Base-by-base conservation (phyloP, 2,329 filamentous ascomycete species). In the Cytospora chrysosperma region DNA sequence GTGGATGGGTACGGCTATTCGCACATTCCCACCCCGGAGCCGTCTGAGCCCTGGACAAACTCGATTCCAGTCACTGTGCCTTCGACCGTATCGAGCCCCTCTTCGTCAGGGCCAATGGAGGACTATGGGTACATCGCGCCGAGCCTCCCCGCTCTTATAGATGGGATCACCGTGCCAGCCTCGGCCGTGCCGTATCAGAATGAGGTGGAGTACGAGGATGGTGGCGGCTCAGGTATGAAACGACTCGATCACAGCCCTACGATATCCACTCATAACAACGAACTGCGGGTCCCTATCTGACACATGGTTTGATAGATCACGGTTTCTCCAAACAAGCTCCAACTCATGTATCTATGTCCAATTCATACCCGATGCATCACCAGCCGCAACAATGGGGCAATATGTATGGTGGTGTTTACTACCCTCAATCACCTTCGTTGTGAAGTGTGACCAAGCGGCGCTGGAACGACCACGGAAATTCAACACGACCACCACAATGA, bases 81-180 rank as follows among this genome's bases (percentile, higher is more conserved):
- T 82, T 65, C 81, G 56, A 81, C 77, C 56, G 81, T 81, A 13
- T 82, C 82, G 24, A 84, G 81, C 70, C 82, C 82, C 21, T 78
- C 80, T 3, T 83, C 82, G 2, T 82, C 81, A 2, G 77, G 75
- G 52, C 75, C 75, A 58, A 75, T 76, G 56, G 80, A 83, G 56
- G 81, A 84, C 56, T 82, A 81, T 64, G 71, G 74, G 66, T 84
- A 82, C 70, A 80, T 82, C 64, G 79, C 81, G 10, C 81, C 80
- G 27, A 82, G 80, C 67, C 77, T 81, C 24, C 80, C 81, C 19
- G 70, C 77, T 24, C 30, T 66, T 30, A 77, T 83, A 71, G 72
- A 82, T 53, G 75, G 66, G 30, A 56, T 67, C 21, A 56, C 67
- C 24, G 76, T 57, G 65, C 66, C 51, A 67, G 73, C 66, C 69